A percentile compares a stretch with the other conserved stretches of the same genome.
Conservation (phyloP, 2,329 filamentous ascomycete genomes). For the Metarhizium anisopliae region DNA sequence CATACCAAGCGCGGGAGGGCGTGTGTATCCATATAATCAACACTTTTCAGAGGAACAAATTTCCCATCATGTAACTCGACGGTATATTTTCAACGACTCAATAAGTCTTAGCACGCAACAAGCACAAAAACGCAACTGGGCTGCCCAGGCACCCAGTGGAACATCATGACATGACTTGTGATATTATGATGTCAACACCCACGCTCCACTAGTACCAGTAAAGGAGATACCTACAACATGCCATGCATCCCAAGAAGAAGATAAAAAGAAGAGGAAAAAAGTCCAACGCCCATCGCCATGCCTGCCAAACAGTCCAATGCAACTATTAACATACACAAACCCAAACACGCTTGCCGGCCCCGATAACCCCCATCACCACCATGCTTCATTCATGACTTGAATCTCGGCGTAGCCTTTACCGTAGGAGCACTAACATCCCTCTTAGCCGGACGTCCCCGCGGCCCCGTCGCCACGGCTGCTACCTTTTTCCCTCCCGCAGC, state of each 20-base stretch:
- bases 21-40: too few relatives aligned
- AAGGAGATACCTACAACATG: not conserved
- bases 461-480: conserved; percentile 39
- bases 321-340: not conserved
- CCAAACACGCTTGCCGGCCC: not conserved
- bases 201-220: not conserved
- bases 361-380: not conserved
- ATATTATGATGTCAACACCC: not conserved
- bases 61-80: too few relatives aligned
- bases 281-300: conserved; percentile 8
- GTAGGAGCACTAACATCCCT: conserved; percentile 41
- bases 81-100: too few relatives aligned
- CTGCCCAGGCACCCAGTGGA: too few relatives aligned
- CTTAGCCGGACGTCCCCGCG: conserved; percentile 18
- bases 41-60: too few relatives aligned
- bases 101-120: too few relatives aligned
- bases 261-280: not conserved
- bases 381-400: conserved; percentile 1
- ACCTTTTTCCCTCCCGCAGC: conserved; percentile 49
- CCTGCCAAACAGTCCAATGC: conserved; percentile 1
- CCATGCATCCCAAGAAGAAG: not conserved
- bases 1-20: too few relatives aligned
- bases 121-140: not conserved
- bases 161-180: too few relatives aligned
- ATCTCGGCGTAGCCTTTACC: conserved; percentile 9